These are phyloP conservation scores for Arbutus unedo DNA, from an alignment of 148 eudicot species.

Conservation along the genomic window DNA sequence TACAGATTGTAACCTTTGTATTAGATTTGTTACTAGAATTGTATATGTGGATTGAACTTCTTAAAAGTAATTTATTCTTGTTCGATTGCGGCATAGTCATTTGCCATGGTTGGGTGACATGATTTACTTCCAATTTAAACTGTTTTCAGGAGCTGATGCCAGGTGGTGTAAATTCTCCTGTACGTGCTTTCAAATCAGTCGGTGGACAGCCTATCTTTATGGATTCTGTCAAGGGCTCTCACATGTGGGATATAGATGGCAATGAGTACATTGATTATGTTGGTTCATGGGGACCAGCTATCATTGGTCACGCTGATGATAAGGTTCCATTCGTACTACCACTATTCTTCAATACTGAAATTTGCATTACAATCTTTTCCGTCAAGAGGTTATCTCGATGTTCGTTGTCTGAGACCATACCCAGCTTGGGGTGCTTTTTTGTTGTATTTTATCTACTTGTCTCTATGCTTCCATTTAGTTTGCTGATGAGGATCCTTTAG, in stretches of 20 bases:
- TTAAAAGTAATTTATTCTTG: neutral
- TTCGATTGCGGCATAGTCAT: neutral
- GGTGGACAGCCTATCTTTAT: slow-evolving; percentile 89
- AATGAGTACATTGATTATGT: slow-evolving; percentile 95
- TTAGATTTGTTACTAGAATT: neutral
- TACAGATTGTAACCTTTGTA: neutral
- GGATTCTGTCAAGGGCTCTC: slow-evolving; percentile 85
- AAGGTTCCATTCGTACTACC: slow-evolving; percentile 39
- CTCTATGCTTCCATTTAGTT: neutral
- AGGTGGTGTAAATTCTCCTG: slow-evolving; percentile 92
- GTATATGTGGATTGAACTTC: neutral
- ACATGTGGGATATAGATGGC: slow-evolving; percentile 93
- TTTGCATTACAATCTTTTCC: neutral
- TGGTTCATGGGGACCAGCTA: slow-evolving; percentile 96
- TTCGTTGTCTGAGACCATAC: neutral
- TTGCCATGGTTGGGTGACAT: neutral
- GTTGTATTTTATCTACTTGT: neutral
- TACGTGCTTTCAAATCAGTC: slow-evolving; percentile 95
- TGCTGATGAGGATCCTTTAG: neutral
- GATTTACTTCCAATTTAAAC: neutral
- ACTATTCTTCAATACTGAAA: neutral
- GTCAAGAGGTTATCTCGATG: neutral
- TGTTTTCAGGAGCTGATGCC: slow-evolving; percentile 82
- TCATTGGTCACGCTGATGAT: slow-evolving; percentile 90
- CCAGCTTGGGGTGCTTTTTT: neutral